phyloP scores from a whole-genome alignment of 2,329 filamentous ascomycete genomes.

The Verticillium nubilum region DNA sequence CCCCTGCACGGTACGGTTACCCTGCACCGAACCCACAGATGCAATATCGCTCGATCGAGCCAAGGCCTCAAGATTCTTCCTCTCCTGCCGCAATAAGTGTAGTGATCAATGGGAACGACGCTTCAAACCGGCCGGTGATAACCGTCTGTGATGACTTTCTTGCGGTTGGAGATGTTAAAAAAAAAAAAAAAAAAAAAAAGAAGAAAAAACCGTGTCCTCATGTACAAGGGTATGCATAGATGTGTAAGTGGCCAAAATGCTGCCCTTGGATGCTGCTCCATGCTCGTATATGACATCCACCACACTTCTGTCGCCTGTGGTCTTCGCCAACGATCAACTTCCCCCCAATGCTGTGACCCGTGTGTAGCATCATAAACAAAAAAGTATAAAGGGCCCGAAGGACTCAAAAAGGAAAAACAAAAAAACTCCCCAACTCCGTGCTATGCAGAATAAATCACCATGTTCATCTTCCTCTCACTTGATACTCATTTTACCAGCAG shows the following conservation, averaged over 20 bases:
- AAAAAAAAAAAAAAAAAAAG: too few relatives aligned
- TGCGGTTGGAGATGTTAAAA: neutral
- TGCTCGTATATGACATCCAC: neutral
- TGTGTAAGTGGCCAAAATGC: neutral
- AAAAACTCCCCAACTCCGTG: conserved; percentile 1
- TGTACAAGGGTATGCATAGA: neutral
- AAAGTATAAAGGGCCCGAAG: neutral
- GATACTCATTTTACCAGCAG: neutral
- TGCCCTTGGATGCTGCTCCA: neutral
- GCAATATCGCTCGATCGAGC: neutral
- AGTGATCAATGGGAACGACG: neutral
- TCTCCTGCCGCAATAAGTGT: neutral
- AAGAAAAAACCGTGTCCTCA: neutral
- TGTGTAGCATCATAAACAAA: neutral
- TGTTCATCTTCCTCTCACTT: neutral
- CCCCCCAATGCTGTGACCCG: neutral
- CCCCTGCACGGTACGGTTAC: neutral
- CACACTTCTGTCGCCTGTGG: neutral
- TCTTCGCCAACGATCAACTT: neutral
- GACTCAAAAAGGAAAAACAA: neutral
- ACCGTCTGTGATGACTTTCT: neutral
- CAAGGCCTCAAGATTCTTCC: neutral
- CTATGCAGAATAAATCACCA: conserved; percentile 6
- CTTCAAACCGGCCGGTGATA: neutral
- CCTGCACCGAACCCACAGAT: neutral